These are phyloP conservation scores for Fusarium haematococcum DNA, from an alignment of 2,329 filamentous ascomycete species.

Conservation along the genomic window DNA sequence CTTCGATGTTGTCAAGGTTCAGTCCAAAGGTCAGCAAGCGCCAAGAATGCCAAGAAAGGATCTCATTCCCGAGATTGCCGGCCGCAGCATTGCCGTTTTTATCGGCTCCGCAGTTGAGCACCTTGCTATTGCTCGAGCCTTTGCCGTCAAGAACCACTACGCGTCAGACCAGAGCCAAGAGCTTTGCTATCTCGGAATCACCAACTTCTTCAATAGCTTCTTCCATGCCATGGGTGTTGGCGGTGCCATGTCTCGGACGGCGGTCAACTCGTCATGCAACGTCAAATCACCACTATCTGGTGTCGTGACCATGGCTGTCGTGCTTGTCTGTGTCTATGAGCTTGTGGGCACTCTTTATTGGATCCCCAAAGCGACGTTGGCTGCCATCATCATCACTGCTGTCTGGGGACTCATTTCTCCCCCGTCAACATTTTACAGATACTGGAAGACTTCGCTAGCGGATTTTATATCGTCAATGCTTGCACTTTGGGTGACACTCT, in stretches of 20 bases:
- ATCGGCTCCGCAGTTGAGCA: constrained; percentile 73
- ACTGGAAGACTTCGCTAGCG: constrained; percentile 73
- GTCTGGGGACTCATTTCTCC: constrained; percentile 72
- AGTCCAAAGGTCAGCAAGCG: constrained; percentile 64
- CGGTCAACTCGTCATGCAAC: constrained; percentile 73
- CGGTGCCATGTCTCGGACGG: constrained; percentile 75
- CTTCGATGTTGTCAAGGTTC: constrained; percentile 69
- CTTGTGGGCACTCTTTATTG: constrained; percentile 72
- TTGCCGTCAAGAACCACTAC: constrained; percentile 72
- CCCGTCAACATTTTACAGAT: constrained; percentile 69
- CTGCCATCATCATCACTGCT: constrained; percentile 75
- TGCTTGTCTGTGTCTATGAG: constrained; percentile 71
- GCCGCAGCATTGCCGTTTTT: constrained; percentile 69
- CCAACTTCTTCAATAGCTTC: constrained; percentile 73
- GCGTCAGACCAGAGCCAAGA: constrained; percentile 74
- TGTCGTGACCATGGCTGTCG: constrained; percentile 69
- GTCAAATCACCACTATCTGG: constrained; percentile 73
- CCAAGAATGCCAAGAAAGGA: constrained; percentile 60
- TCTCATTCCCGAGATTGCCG: constrained; percentile 65
- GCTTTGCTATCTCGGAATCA: constrained; percentile 71
- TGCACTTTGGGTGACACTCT: constrained; percentile 73
- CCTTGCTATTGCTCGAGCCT: constrained; percentile 72
- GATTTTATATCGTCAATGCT: constrained; percentile 74
- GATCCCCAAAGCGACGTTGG: constrained; percentile 74
- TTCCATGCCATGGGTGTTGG: constrained; percentile 74